Evolutionary conservation across 768 basidiomycete species (phyloP), one percentile per base, ranked within the genome.

Genomic region (Lactarius trivialis): DNA sequence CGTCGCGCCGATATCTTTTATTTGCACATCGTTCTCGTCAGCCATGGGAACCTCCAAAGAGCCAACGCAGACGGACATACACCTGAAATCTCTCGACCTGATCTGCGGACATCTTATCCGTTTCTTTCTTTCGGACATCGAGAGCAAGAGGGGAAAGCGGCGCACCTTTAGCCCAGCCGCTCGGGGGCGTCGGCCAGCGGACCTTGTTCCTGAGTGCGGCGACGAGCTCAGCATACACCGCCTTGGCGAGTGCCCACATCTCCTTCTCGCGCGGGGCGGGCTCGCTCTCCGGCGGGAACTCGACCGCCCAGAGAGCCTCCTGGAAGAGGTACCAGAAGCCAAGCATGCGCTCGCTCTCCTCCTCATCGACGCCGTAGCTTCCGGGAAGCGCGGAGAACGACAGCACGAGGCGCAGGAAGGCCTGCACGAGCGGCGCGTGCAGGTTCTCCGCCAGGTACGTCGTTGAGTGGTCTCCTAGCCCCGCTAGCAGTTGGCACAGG

Each of bases 251-350:
- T 9, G 67, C 75, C 76, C 71, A 79, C 74, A 74, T 79, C 71
- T 74, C 75, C 62, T 71, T 73, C 68, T 76, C 72, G 12, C 67
- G 67, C 37, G 69, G 71, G 1, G 72, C 75, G 6, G 30, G 3
- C 11, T 77, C 78, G 30, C 60, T 68, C 60, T 63, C 71, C 57
- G 33, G 63, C 55, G 81, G 81, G 60, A 78, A 85, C 56, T 88
- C 85, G 14, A 79, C 79, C 37, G 76, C 79, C 90, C 90, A 93
- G 28, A 93, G 72, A 1, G 91, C 84, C 70, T 98, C 94, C 72
- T 96, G 93, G 60, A 96, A 82, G 43, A 91, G 76, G 65, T 92
- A 95, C 89, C 95, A 96, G 68, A 95, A 95, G 1, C 84, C 84
- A 2, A 96, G 80, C 2, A 89, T 89, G 78, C 88, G 81, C 73